Evolutionary conservation across 164 flowering plant genomes (phyloP), one percentile per base, ranked within the genome.

Genomic region (Vitis rotundifolia): DNA sequence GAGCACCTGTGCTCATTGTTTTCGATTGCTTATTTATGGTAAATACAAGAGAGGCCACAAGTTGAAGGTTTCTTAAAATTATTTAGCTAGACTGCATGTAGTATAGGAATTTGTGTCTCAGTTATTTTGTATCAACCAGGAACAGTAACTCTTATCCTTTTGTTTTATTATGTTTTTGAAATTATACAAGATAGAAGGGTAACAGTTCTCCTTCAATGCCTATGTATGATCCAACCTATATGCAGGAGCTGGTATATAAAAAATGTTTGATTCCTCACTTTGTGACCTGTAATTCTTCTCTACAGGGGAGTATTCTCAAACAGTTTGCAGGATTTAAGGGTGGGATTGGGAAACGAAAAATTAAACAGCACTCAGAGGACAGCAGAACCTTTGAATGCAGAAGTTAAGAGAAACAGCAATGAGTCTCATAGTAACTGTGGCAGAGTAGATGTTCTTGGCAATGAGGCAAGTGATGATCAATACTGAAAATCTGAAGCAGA

Each of bases 301-400:
- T 52, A 15, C 82, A 82, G 88, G 72, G 75, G 72, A 58, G 55
- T 12, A 12, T 11, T 28, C 50, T 44, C 71, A 16, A 47, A 54
- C 37, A 19, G 59, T 60, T 68, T 58, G 61, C 68, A 71, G 64
- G 64, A 63, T 72, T 49, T 22, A 48, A 67, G 12, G 11, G 61
- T 22, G 52, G 75, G 13, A 37, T 63, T 29, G 16, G 70, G 28
- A 71, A 65, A n/a, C 67, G 64, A 47, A 59, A 65, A 18, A 37
- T 54, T n/a, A 28, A 66, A 73, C 19, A 15, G 13, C 63, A 59
- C 68, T 72, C 58, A 50, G 18, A 61, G 18, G 44, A 54, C 61
- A 26, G 70, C 60, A 37, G 49, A 68, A 51, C 69, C 69, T 50
- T 47, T 49, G 67, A 19, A 64, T 10, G 13, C 54, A 50, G 66